Conservation (phyloP, 495 filamentous ascomycete genomes). For the Penicillium verhagenii region DNA sequence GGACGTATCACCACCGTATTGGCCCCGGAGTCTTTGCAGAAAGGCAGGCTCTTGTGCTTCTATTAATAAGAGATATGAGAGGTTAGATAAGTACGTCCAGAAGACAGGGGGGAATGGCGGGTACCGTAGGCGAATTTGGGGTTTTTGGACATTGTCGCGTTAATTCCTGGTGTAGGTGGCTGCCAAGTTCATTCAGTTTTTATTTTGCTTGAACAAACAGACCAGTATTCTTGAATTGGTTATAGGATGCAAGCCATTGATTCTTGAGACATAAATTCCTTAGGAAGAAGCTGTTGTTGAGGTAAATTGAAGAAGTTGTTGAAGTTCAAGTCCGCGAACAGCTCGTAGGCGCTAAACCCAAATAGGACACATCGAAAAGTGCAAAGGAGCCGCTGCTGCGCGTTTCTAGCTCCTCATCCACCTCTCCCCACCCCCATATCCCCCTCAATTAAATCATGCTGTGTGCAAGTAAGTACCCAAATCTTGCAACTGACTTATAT, state of each 20-base stretch:
- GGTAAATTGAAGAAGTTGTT: neutral
- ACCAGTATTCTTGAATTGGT: neutral
- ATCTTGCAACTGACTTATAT: neutral
- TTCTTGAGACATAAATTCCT: neutral
- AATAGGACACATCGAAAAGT: slow-evolving; percentile 44
- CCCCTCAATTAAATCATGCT: slow-evolving; percentile 49
- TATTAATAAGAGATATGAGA: slow-evolving; percentile 13
- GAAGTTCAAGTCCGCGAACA: slow-evolving; percentile 16
- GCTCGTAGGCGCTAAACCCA: slow-evolving; percentile 35
- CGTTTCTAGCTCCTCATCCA: slow-evolving; percentile 24
- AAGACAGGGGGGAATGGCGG: neutral
- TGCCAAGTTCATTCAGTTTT: slow-evolving; percentile 15
- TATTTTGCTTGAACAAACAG: neutral
- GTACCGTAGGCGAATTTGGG: slow-evolving; percentile 51
- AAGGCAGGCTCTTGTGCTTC: slow-evolving; percentile 50
- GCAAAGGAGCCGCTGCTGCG: slow-evolving; percentile 40
- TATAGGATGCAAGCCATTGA: neutral
- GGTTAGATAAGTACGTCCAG: neutral
- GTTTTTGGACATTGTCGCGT: slow-evolving; percentile 43
- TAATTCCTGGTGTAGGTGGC: slow-evolving; percentile 4
- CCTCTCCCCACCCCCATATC: slow-evolving; percentile 28
- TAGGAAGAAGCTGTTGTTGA: neutral
- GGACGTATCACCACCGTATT: slow-evolving; percentile 34
- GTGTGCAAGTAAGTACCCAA: slow-evolving; percentile 66
- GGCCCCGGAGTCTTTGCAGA: slow-evolving; percentile 43